These are phyloP conservation scores for Fistulina hepatica DNA, from an alignment of 1,284 basidiomycete species.

Conservation along the genomic window DNA sequence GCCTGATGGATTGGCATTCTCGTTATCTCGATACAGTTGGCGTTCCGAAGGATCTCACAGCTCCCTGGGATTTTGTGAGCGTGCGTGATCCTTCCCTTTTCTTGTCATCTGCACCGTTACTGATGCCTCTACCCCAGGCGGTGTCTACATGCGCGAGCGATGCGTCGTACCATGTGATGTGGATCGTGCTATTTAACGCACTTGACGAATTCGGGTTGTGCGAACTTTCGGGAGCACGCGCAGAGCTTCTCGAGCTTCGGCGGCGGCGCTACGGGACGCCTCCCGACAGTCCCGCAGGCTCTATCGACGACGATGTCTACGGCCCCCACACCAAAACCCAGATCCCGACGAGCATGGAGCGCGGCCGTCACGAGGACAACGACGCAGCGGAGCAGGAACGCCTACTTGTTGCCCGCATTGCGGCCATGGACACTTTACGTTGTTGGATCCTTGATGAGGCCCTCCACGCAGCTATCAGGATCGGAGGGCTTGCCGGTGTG, in stretches of 20 bases:
- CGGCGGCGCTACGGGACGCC: background rate
- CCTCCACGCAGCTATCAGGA: constrained; percentile 28
- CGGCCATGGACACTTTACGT: background rate
- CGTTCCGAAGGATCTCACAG: constrained; percentile 73
- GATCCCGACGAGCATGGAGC: background rate
- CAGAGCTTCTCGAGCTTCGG: background rate
- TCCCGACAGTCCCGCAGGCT: background rate
- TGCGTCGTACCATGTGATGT: constrained; percentile 84
- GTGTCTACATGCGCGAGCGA: constrained; percentile 65
- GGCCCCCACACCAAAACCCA: background rate
- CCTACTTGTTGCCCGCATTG: background rate
- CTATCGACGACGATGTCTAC: background rate
- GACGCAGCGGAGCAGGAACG: no score
- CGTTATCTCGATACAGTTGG: constrained; percentile 69
- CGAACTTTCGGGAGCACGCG: background rate
- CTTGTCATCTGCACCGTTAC: constrained; percentile 1
- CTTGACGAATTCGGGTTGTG: constrained; percentile 33
- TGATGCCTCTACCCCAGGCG: constrained; percentile 20
- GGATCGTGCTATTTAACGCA: constrained; percentile 70
- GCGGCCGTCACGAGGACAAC: background rate
- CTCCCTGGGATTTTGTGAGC: constrained; percentile 84
- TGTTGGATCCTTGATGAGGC: constrained; percentile 2
- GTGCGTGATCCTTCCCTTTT: constrained; percentile 32
- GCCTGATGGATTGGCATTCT: constrained; percentile 68
- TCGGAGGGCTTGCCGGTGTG: no score